Percentiles rank a stretch among this genome's conserved stretches.
phyloP scores from a whole-genome alignment of 2,329 filamentous ascomycete species.

The Aureobasidium sp. region DNA sequence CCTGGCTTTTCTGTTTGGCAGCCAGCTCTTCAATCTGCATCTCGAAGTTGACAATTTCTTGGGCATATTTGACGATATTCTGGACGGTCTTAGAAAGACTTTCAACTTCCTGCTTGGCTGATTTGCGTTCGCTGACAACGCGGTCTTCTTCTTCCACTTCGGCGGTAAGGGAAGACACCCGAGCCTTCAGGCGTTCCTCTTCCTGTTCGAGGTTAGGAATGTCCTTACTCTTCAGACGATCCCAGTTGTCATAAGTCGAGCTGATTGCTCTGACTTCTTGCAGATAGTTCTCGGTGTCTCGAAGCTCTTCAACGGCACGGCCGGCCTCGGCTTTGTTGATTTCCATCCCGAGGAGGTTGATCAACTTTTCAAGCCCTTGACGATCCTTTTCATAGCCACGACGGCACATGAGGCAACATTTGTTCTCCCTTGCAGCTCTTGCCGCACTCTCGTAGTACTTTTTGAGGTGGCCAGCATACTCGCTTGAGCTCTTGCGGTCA shows the following conservation, averaged over 20 bases:
- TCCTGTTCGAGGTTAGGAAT: slow-evolving; percentile 61
- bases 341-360: slow-evolving; percentile 54
- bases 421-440: slow-evolving; percentile 55
- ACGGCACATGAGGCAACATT: slow-evolving; percentile 68
- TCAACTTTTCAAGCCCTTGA: slow-evolving; percentile 53
- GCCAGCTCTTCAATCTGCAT: slow-evolving; percentile 65
- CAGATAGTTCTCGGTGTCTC: slow-evolving; percentile 52
- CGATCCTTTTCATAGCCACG: slow-evolving; percentile 53
- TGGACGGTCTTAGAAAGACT: slow-evolving; percentile 66
- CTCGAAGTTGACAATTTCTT: slow-evolving; percentile 63
- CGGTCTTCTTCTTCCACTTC: slow-evolving; percentile 57
- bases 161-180: slow-evolving; percentile 29
- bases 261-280: slow-evolving; percentile 45
- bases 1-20: slow-evolving; percentile 63
- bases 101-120: slow-evolving; percentile 65
- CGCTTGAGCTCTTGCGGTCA: slow-evolving; percentile 59
- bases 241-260: slow-evolving; percentile 59
- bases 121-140: slow-evolving; percentile 51
- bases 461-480: slow-evolving; percentile 34
- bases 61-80: slow-evolving; percentile 62
- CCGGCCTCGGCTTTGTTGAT: slow-evolving; percentile 26
- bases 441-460: slow-evolving; percentile 57
- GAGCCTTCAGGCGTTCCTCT: slow-evolving; percentile 40
- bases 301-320: slow-evolving; percentile 49
- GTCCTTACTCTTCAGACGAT: slow-evolving; percentile 57